Conservation (phyloP, 1,139 yeast species). For the Magnusiomyces paraingens region DNA sequence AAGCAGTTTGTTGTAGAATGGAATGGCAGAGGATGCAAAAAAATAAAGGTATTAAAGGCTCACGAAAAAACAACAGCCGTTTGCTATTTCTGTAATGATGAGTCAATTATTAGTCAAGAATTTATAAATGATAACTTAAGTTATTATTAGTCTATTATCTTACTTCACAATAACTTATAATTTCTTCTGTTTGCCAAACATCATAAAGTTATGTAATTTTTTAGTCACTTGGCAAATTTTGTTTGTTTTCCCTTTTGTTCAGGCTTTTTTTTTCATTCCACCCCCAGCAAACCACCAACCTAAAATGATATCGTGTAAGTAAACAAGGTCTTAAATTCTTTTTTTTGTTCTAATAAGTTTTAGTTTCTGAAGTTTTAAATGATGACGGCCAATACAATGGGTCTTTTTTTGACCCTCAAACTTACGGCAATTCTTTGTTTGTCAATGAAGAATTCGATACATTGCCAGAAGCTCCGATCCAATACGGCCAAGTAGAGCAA, state of each 20-base stretch:
- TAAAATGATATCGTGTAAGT: slow-evolving; percentile 9
- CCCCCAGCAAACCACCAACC: background rate
- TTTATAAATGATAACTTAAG: background rate
- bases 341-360: background rate
- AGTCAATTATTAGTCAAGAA: too few relatives aligned
- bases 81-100: too few relatives aligned
- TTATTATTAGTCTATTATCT: background rate
- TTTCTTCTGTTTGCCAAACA: too few relatives aligned
- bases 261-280: background rate
- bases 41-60: too few relatives aligned
- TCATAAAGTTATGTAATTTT: background rate
- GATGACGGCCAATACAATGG: slow-evolving; percentile 2
- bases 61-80: too few relatives aligned
- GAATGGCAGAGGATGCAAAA: slow-evolving; percentile 21
- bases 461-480: slow-evolving; percentile 29
- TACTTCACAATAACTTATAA: too few relatives aligned
- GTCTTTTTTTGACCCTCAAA: slow-evolving; percentile 8
- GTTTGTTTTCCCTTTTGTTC: background rate
- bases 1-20: background rate
- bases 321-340: background rate
- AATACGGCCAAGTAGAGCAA: slow-evolving; percentile 26
- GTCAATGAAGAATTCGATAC: slow-evolving; percentile 8
- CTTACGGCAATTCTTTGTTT: slow-evolving; percentile 9
- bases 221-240: background rate
- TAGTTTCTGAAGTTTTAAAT: slow-evolving; percentile 9